Evolutionary conservation across 768 basidiomycete genomes (phyloP).

Genomic region (Rhodotorula toruloides): DNA sequence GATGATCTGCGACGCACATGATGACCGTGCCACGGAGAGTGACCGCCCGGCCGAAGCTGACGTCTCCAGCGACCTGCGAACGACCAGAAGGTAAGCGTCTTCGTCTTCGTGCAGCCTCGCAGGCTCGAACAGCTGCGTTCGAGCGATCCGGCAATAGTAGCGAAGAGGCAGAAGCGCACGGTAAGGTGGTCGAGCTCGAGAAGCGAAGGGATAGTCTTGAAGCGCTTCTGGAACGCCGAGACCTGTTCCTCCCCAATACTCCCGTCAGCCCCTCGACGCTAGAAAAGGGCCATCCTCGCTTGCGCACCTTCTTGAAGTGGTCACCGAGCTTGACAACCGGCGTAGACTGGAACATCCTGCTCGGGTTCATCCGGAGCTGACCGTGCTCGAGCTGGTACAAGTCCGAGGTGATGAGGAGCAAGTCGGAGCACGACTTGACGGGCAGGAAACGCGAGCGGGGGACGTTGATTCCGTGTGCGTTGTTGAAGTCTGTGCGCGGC

Average conservation of each 20-base stretch:
- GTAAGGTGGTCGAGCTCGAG: conserved; percentile 91
- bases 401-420: conserved; percentile 84
- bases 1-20: conserved; percentile 52
- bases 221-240: conserved; percentile 84
- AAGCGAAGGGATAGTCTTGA: conserved; percentile 91
- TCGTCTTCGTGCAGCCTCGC: too few species aligned
- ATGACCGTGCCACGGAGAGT: conserved; percentile 30
- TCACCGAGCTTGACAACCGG: conserved; percentile 97
- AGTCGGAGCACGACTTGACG: conserved; percentile 46
- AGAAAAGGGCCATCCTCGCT: neutral
- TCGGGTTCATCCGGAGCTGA: conserved; percentile 59
- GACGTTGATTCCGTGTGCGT: conserved; percentile 89
- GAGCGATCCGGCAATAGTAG: too few species aligned
- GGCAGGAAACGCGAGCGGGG: conserved; percentile 82
- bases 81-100: too few species aligned
- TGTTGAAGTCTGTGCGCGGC: conserved; percentile 63
- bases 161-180: too few species aligned
- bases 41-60: conserved; percentile 38
- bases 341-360: conserved; percentile 69
- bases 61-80: conserved; percentile 56
- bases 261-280: neutral
- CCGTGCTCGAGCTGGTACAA: conserved; percentile 87
- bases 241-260: conserved; percentile 53
- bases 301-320: conserved; percentile 86
- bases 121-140: too few species aligned